Conservation (phyloP, 331 rosid species). For the Quercus phellos region DNA sequence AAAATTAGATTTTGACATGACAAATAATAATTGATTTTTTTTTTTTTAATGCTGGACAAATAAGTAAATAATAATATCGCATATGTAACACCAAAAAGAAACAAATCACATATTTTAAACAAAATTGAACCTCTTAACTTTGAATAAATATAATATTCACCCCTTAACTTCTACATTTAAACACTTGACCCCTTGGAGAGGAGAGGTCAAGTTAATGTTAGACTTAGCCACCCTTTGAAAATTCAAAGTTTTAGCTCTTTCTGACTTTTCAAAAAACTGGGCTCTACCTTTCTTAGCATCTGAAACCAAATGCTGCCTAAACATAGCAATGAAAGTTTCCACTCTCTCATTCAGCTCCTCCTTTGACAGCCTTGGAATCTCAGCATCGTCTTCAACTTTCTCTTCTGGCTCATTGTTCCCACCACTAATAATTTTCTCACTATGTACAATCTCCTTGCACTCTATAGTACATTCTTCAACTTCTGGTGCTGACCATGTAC, state of each 20-base stretch:
- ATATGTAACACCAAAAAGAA: too few relatives aligned
- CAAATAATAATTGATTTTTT: neutral
- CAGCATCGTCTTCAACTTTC: conserved; percentile 16
- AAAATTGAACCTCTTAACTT: conserved; percentile 3
- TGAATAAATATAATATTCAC: conserved; percentile 6
- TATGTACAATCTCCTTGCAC: conserved; percentile 17
- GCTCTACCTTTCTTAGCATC: conserved; percentile 53
- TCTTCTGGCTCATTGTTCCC: conserved; percentile 9
- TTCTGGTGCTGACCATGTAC: conserved; percentile 20
- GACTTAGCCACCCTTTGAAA: conserved; percentile 14
- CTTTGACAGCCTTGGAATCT: conserved; percentile 47
- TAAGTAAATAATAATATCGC: neutral
- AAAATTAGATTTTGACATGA: neutral
- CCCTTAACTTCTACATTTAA: conserved; percentile 24
- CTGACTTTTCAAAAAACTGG: neutral
- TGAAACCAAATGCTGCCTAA: conserved; percentile 71
- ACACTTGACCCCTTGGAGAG: neutral
- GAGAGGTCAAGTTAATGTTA: conserved; percentile 6
- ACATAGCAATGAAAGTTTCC: conserved; percentile 86
- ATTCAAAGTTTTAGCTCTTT: conserved; percentile 29
- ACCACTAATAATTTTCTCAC: conserved; percentile 14
- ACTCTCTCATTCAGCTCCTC: conserved; percentile 88
- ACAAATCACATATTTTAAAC: neutral
- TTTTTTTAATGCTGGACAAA: neutral
- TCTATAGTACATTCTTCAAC: conserved; percentile 24